phyloP scores from a whole-genome alignment of 164 flowering plant species.

The Magnolia sinica region DNA sequence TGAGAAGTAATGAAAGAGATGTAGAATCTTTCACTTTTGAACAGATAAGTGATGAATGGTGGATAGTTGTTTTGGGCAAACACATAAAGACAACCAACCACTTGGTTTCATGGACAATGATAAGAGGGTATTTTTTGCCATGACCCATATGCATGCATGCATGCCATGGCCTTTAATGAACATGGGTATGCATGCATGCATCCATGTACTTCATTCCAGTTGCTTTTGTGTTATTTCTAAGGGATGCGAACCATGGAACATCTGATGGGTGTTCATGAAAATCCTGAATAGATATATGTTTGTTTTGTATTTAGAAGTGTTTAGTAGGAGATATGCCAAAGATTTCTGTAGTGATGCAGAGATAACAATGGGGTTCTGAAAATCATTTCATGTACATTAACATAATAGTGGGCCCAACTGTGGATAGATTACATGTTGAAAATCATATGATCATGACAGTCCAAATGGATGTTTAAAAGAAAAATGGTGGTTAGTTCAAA shows the following conservation, averaged over 20 bases:
- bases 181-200: background rate
- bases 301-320: background rate
- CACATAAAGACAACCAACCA: background rate
- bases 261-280: background rate
- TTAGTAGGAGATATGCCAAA: background rate
- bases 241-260: background rate
- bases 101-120: background rate
- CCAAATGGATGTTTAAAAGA: too few relatives aligned
- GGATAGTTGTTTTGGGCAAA: background rate
- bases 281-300: background rate
- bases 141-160: background rate
- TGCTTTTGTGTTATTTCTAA: background rate
- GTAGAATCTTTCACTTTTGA: background rate
- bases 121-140: background rate
- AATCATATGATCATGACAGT: too few relatives aligned
- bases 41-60: background rate
- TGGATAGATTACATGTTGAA: too few relatives aligned
- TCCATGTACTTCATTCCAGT: background rate
- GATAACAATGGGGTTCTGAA: background rate
- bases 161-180: background rate
- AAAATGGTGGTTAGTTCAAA: too few relatives aligned
- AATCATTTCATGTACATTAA: background rate
- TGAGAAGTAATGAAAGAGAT: background rate
- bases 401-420: too few relatives aligned
- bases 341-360: background rate